Conservation (phyloP, 176 grass and related monocot genomes). For the Eleusine coracana region DNA sequence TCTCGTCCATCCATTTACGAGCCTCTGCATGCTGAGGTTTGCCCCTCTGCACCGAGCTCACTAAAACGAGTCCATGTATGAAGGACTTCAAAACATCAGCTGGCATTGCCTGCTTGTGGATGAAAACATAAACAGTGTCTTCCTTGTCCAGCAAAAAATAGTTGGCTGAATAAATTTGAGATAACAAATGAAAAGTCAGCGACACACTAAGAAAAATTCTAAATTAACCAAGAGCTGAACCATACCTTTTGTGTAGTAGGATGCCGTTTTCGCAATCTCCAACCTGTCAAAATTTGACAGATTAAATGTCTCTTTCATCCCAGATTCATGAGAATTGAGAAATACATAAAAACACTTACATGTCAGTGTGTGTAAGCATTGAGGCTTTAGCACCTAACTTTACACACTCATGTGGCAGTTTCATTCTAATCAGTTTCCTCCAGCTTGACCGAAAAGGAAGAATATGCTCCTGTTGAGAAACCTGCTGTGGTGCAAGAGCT, state of each 20-base stretch:
- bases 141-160: conserved; percentile 81
- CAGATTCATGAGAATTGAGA: not conserved
- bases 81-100: conserved; percentile 81
- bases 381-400: conserved; percentile 81
- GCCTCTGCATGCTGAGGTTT: conserved; percentile 57
- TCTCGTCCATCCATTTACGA: conserved; percentile 71
- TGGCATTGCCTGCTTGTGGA: conserved; percentile 81
- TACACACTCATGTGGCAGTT: conserved; percentile 69
- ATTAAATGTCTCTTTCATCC: not conserved
- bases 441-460: conserved; percentile 76
- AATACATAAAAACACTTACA: conserved; percentile 52
- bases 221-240: conserved; percentile 2
- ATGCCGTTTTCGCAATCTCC: conserved; percentile 61
- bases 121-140: conserved; percentile 57
- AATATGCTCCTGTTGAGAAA: conserved; percentile 82
- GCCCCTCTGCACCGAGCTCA: conserved; percentile 21
- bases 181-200: conserved; percentile 23
- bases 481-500: conserved; percentile 71
- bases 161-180: conserved; percentile 50
- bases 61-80: conserved; percentile 68
- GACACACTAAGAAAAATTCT: not conserved
- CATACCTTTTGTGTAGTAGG: conserved; percentile 63
- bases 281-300: conserved; percentile 58
- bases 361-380: conserved; percentile 62
- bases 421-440: conserved; percentile 51